These are phyloP conservation scores for Boletus bicolor DNA, from an alignment of 768 basidiomycete genomes.

Conservation along the genomic window DNA sequence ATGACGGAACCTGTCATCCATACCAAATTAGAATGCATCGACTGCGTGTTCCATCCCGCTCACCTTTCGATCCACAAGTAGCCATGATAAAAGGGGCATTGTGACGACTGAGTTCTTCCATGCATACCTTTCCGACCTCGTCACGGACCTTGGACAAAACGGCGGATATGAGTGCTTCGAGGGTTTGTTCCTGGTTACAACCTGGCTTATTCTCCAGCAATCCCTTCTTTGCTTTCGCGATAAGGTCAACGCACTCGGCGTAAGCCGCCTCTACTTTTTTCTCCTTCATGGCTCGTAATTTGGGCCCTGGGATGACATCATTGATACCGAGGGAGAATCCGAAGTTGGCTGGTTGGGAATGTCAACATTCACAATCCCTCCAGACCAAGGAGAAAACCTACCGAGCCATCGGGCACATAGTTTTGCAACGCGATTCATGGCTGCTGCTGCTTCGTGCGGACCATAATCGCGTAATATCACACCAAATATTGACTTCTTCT, in stretches of 20 bases:
- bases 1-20: constrained; percentile 84
- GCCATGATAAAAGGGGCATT: constrained; percentile 99
- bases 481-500: constrained; percentile 99
- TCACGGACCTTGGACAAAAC: constrained; percentile 94
- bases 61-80: constrained; percentile 97
- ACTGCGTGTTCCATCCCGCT: constrained; percentile 8
- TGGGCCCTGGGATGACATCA: constrained; percentile 94
- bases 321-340: constrained; percentile 98
- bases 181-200: constrained; percentile 93
- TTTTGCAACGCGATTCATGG: constrained; percentile 96
- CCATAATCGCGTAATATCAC: constrained; percentile 98
- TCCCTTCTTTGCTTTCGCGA: constrained; percentile 86
- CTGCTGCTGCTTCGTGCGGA: constrained; percentile 86
- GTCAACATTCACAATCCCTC: constrained; percentile 1
- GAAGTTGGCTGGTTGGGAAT: constrained; percentile 70
- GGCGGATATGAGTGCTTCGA: constrained; percentile 94
- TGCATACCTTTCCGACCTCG: constrained; percentile 94
- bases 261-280: constrained; percentile 85
- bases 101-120: constrained; percentile 95
- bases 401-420: constrained; percentile 92
- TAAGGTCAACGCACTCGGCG: constrained; percentile 79
- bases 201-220: constrained; percentile 96
- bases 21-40: background rate
- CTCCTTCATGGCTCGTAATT: constrained; percentile 79
- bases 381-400: constrained; percentile 32